Percentiles rank a stretch among this genome's conserved stretches.
These are phyloP conservation scores for Aspergillus ellipticus DNA, from an alignment of 495 filamentous ascomycete genomes.

Conservation along the genomic window DNA sequence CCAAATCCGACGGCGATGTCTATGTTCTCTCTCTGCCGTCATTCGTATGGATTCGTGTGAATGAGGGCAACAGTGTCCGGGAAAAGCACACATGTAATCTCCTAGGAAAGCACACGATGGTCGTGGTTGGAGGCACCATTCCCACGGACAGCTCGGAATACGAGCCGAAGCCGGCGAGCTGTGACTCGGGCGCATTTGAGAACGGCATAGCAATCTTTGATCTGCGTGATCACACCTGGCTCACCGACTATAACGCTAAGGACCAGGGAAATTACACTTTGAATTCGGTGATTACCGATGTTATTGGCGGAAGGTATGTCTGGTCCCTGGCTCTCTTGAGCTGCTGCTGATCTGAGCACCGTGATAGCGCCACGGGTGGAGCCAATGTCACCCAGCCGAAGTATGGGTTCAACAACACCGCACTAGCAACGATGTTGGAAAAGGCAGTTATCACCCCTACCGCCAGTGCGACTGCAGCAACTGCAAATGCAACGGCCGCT, in stretches of 20 bases:
- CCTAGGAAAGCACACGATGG: not conserved
- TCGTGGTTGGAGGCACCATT: conserved; percentile 2
- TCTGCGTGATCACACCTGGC: not conserved
- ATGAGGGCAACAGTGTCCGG: not conserved
- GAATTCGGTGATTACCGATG: not conserved
- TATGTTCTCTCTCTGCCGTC: conserved; percentile 9
- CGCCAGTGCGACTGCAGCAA: not conserved
- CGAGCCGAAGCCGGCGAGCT: not conserved
- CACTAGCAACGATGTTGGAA: not conserved
- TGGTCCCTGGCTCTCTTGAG: not conserved
- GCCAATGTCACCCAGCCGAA: not conserved
- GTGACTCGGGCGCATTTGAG: not conserved
- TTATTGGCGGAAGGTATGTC: conserved; percentile 9
- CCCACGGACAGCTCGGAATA: conserved; percentile 1
- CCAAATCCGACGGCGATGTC: conserved; percentile 1
- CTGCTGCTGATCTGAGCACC: not conserved
- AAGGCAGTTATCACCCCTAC: not conserved
- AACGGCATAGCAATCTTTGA: conserved; percentile 9
- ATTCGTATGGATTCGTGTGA: conserved; percentile 8
- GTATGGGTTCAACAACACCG: conserved; percentile 4
- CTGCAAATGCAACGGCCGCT: not conserved
- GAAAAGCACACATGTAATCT: conserved; percentile 6
- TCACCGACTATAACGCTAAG: conserved; percentile 2
- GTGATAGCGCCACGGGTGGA: not conserved
- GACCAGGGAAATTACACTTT: not conserved